phyloP scores from a whole-genome alignment of 2,329 filamentous ascomycete species.

The Nothopassalora personata region DNA sequence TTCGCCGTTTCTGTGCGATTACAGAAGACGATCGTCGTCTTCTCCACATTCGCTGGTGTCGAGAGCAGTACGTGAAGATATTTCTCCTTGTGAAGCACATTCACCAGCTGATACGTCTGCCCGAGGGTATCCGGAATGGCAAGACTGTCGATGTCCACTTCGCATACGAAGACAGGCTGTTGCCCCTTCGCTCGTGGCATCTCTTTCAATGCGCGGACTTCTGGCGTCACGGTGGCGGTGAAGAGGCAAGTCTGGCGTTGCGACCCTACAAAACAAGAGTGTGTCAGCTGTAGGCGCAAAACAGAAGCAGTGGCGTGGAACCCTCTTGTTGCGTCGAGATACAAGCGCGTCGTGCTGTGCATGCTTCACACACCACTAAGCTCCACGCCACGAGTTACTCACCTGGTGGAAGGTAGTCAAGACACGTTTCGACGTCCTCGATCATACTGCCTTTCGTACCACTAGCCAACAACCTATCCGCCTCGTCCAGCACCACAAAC shows the following conservation, averaged over 20 bases:
- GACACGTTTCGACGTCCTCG: constrained; percentile 85
- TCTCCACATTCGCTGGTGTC: constrained; percentile 68
- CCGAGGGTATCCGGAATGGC: constrained; percentile 74
- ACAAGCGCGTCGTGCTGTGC: background rate
- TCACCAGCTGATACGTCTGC: constrained; percentile 82
- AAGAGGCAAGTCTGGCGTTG: constrained; percentile 91
- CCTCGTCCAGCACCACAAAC: constrained; percentile 92
- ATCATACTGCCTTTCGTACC: constrained; percentile 75
- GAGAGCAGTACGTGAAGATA: constrained; percentile 86
- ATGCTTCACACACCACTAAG: background rate
- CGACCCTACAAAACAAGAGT: constrained; percentile 18
- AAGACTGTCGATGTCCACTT: constrained; percentile 67
- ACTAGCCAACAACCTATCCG: constrained; percentile 76
- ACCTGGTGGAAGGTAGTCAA: constrained; percentile 73
- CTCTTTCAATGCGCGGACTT: constrained; percentile 75
- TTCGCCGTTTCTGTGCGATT: constrained; percentile 87
- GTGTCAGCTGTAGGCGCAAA: background rate
- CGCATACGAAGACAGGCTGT: constrained; percentile 82
- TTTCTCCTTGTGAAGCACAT: constrained; percentile 88
- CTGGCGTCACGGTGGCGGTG: constrained; percentile 89
- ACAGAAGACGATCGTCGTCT: constrained; percentile 86
- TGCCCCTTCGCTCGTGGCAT: constrained; percentile 59
- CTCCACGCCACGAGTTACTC: background rate
- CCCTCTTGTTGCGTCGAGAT: background rate
- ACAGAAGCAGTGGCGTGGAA: background rate